Evolutionary conservation across 805 yeast species (phyloP), one percentile per base, ranked within the genome.

Genomic region (Schwanniomyces polymorphus): DNA sequence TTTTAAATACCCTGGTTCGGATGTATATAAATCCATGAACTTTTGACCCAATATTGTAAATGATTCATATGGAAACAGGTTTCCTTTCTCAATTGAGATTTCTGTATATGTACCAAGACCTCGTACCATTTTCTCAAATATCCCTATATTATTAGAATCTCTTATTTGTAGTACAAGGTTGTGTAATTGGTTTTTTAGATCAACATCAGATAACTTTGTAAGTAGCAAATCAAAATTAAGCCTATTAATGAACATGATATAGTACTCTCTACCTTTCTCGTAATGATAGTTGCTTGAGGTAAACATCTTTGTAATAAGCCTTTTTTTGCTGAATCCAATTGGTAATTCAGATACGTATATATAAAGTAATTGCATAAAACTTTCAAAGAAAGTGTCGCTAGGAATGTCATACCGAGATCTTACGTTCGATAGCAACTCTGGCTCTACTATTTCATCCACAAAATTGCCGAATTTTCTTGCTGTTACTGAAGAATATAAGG

Each of bases 281-380:
- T 68, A 71, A 3, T 53, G 59, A 40, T 59, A 71, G 38, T 63
- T 67, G 44, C 76, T 72, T 1, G 77, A 69, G 0, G 70, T 65
- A 29, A 72, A 58, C 29, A 73, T 49, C 47, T 74, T 72, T 7
- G 69, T 63, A 1, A 68, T 57, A 23, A 74, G 52, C 41, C 65
- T 59, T 43, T 56, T 68, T 43, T 54, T 60, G 44, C 53, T 59
- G 31, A 48, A 53, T 17, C 44, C 46, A 17, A 46, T 39, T 2
- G 60, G 55, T 23, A 70, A 47, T 3, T 60, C 63, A 1, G 71
- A 64, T 3, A 67, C 55, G 52, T 60, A 70, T 26, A 48, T 56
- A 52, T 71, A 71, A 11, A 70, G 48, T n/a, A 73, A 54, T 11
- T 60, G 60, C 63, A 72, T 54, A 50, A 72, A 72, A 23, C 59